Conservation (phyloP, 768 basidiomycete species). For the Leccinum rimulosum region DNA sequence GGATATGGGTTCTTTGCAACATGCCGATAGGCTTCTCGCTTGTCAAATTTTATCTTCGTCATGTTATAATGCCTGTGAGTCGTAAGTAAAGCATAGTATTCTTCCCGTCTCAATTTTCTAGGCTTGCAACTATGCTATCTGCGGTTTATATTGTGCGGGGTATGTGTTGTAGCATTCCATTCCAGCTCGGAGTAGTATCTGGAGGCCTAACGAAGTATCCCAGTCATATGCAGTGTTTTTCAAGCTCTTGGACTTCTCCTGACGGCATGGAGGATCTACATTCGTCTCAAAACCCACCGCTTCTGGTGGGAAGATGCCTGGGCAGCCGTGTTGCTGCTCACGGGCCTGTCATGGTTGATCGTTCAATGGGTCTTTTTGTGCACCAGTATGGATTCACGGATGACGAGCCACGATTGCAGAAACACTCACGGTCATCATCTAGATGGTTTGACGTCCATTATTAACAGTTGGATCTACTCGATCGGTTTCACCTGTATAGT, state of each 20-base stretch:
- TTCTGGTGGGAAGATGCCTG: conserved; percentile 24
- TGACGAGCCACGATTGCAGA: not conserved
- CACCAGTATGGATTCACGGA: conserved; percentile 2
- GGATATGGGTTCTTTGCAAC: not conserved
- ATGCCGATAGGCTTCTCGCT: conserved; percentile 6
- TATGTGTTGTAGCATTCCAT: not conserved
- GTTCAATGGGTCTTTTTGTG: conserved; percentile 10
- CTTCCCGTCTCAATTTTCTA: not conserved
- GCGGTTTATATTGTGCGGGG: conserved; percentile 6
- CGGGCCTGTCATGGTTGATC: conserved; percentile 11
- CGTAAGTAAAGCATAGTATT: not conserved
- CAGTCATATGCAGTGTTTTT: conserved; percentile 12
- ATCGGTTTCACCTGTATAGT: conserved; percentile 10
- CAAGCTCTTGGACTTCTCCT: conserved; percentile 14
- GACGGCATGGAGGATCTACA: conserved; percentile 19
- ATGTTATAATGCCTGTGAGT: not conserved
- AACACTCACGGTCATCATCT: not conserved
- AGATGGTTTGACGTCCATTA: conserved; percentile 10
- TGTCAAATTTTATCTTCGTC: conserved; percentile 6
- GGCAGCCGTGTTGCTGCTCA: conserved; percentile 11
- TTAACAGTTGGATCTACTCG: conserved; percentile 11
- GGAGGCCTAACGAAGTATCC: not conserved
- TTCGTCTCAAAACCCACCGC: conserved; percentile 15
- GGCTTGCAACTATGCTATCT: not conserved
- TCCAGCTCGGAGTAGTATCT: not conserved